Evolutionary conservation across 2,329 filamentous ascomycete genomes (phyloP).

Genomic region (Aspergillus pseudoviridinutans): DNA sequence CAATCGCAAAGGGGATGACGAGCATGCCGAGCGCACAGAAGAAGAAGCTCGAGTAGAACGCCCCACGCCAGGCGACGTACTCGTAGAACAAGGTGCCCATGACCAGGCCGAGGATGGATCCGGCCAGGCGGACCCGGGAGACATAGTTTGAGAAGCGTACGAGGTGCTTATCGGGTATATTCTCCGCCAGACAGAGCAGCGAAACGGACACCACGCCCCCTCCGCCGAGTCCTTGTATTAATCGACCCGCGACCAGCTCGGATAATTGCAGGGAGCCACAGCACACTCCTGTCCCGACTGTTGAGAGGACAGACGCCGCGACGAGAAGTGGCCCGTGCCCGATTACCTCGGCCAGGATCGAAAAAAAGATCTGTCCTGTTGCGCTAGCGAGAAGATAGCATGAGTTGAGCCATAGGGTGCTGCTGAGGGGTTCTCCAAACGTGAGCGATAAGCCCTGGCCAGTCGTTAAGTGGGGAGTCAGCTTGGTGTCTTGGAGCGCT

Average conservation of each 20-base stretch:
- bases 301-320: slow-evolving; percentile 43
- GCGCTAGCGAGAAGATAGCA: slow-evolving; percentile 43
- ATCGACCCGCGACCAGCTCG: slow-evolving; percentile 41
- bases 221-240: slow-evolving; percentile 46
- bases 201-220: slow-evolving; percentile 44
- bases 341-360: slow-evolving; percentile 36
- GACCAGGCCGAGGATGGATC: slow-evolving; percentile 25
- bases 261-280: slow-evolving; percentile 34
- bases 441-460: slow-evolving; percentile 29
- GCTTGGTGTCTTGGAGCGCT: not conserved
- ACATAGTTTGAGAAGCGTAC: slow-evolving; percentile 32
- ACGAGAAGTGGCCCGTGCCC: slow-evolving; percentile 46
- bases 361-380: slow-evolving; percentile 25
- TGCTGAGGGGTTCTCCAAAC: slow-evolving; percentile 32
- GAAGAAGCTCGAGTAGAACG: slow-evolving; percentile 30
- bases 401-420: slow-evolving; percentile 49
- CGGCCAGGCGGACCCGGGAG: slow-evolving; percentile 28
- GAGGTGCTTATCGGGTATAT: slow-evolving; percentile 32
- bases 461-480: not conserved
- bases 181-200: slow-evolving; percentile 41
- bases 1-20: slow-evolving; percentile 27
- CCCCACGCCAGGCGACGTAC: slow-evolving; percentile 22
- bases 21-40: slow-evolving; percentile 28
- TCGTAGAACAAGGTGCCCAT: slow-evolving; percentile 25
- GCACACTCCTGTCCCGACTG: slow-evolving; percentile 44